Evolutionary conservation across 352 stramenopile species (phyloP).

Genomic region (Peronosclerospora sorghi): DNA sequence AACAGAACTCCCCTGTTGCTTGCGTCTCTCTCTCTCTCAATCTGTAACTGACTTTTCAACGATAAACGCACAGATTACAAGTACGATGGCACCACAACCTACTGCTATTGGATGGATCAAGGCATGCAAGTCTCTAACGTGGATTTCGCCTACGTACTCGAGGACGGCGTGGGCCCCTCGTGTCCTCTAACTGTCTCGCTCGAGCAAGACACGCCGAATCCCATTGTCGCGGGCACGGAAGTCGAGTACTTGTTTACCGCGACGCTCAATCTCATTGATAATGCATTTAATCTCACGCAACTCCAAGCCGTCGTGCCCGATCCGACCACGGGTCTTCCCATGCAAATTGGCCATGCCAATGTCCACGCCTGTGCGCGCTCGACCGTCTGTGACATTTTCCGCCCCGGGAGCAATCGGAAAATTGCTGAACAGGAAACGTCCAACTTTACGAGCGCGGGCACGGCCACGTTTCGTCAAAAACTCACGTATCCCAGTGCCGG

Average conservation of each 20-base stretch:
- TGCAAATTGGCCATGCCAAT: slow-evolving; percentile 67
- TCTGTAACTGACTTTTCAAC: neutral
- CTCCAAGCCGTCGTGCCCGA: slow-evolving; percentile 47
- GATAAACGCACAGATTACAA: slow-evolving; percentile 39
- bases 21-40: slow-evolving; percentile 2
- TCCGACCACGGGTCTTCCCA: slow-evolving; percentile 36
- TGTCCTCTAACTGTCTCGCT: slow-evolving; percentile 56
- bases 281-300: slow-evolving; percentile 50
- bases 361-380: slow-evolving; percentile 59
- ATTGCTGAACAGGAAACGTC: slow-evolving; percentile 62
- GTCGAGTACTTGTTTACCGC: slow-evolving; percentile 66
- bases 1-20: too few species aligned
- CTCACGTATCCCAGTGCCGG: slow-evolving; percentile 33
- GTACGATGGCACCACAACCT: slow-evolving; percentile 65
- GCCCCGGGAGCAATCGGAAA: slow-evolving; percentile 45
- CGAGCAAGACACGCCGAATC: slow-evolving; percentile 28
- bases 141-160: slow-evolving; percentile 58
- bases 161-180: slow-evolving; percentile 26
- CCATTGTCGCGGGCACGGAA: slow-evolving; percentile 18
- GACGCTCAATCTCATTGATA: slow-evolving; percentile 61
- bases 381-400: slow-evolving; percentile 68
- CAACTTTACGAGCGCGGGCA: slow-evolving; percentile 57
- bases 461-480: slow-evolving; percentile 47
- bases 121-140: slow-evolving; percentile 57
- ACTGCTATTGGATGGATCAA: slow-evolving; percentile 75